Evolutionary conservation across 768 basidiomycete genomes (phyloP), one percentile per base, ranked within the genome.

Genomic region (Punctularia strigosozonata): DNA sequence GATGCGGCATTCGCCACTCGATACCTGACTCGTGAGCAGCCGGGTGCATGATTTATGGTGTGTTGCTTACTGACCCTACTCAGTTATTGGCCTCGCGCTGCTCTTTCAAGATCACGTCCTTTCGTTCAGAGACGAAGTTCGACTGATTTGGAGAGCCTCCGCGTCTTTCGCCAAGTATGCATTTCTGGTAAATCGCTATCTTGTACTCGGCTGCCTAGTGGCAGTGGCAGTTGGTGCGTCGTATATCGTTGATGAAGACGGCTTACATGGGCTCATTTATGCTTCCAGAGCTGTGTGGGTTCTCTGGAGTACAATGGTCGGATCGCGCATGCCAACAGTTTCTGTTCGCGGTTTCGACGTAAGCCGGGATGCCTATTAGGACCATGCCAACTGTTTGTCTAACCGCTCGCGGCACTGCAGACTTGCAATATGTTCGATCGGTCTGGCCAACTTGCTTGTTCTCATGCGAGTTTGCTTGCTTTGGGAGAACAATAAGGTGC

Each of bases 41-140:
- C n/a, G n/a, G 13, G 44, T 45, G 37, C 13, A 34, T 25, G 22
- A 13, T 28, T 7, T 3, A 12, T 18, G 14, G 28, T 23, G 12
- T 20, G 3, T 22, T 36, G n/a, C 19, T 21, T 8, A 7, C 12
- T 28, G 3, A 4, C 23, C 31, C 13, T 38, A n/a, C 21, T 20
- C 37, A 65, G 63, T 49, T 19, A 50, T 43, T 14, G 62, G 60
- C 13, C 43, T 63, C 18, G 46, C 46, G 4, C 45, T 60, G 12
- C 43, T 68, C 5, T 35, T 69, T 4, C 69, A 66, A 42, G 64
- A 71, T 43, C 65, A 69, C 38, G 17, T 59, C 19, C 42, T 69
- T 24, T 59, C 65, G 3, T 51, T 69, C 19, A 42, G 47, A 5
- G 60, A 66, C 25, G 69, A 69, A 44, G 53, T 68, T 21, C 41